Evolutionary conservation across 352 stramenopile species (phyloP).

Genomic region (Phytophthora cajani): DNA sequence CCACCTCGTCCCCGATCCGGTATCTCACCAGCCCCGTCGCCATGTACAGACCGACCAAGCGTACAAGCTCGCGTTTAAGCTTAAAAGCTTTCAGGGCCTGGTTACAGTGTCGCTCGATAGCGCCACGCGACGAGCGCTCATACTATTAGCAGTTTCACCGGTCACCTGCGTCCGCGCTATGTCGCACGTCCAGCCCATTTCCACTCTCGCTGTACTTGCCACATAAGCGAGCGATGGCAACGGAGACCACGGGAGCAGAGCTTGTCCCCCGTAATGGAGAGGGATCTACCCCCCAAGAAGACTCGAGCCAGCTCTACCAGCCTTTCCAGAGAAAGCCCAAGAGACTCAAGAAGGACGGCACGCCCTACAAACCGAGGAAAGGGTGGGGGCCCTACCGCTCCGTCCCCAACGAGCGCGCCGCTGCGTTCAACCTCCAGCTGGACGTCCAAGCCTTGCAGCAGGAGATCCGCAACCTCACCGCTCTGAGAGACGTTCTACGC

Average conservation of each 20-base stretch:
- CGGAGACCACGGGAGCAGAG: not conserved
- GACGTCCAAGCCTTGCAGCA: constrained; percentile 39
- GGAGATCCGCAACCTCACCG: constrained; percentile 37
- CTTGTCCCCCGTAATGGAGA: not conserved
- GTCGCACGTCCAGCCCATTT: not conserved
- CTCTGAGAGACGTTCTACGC: constrained; percentile 14
- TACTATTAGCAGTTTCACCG: constrained; percentile 3
- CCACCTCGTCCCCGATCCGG: no score
- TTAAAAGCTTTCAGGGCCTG: no score
- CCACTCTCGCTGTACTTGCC: not conserved
- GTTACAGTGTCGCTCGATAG: no score
- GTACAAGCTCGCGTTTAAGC: no score
- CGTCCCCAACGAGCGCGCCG: constrained; percentile 35
- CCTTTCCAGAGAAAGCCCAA: constrained; percentile 7
- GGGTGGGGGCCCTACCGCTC: constrained; percentile 41
- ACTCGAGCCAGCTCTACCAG: not conserved
- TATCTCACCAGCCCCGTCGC: no score
- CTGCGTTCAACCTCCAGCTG: constrained; percentile 47
- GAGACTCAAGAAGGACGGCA: constrained; percentile 11
- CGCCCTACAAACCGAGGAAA: not conserved
- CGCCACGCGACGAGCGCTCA: no score
- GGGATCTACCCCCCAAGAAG: not conserved
- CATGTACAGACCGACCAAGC: no score
- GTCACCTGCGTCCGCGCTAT: not conserved
- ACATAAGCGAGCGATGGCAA: not conserved